Conservation (phyloP, 305 asterid genomes). For the Fraxinus ornus region DNA sequence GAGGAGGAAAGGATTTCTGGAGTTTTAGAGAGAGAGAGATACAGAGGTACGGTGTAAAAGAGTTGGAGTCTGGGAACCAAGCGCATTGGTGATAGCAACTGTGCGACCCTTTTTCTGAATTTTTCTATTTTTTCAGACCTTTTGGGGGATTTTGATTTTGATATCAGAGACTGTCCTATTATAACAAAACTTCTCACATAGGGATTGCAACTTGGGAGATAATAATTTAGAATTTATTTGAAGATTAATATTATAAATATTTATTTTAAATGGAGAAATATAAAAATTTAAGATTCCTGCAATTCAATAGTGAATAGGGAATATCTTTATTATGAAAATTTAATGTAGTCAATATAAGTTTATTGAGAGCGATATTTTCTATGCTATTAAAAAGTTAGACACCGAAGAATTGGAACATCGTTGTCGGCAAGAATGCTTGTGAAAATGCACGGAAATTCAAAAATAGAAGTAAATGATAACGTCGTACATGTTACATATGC, state of each 20-base stretch:
- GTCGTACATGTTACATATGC: neutral
- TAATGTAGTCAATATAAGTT: neutral
- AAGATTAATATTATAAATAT: neutral
- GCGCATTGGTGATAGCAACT: neutral
- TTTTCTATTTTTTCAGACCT: neutral
- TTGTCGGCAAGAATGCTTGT: neutral
- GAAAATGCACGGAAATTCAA: neutral
- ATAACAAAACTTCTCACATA: neutral
- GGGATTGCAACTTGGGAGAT: neutral
- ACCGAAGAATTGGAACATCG: neutral
- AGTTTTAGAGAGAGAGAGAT: neutral
- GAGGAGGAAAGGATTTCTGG: neutral
- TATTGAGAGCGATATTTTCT: neutral
- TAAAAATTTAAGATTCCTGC: neutral
- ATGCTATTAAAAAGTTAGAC: neutral
- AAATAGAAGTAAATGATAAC: neutral
- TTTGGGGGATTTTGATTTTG: neutral
- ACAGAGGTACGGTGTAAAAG: neutral
- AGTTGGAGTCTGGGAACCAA: neutral
- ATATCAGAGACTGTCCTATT: neutral
- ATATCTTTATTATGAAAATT: neutral
- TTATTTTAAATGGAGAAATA: neutral
- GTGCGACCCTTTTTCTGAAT: neutral
- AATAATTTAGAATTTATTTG: neutral
- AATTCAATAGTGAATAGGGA: neutral